Conservation (phyloP, 495 filamentous ascomycete species). For the Pseudotulostoma volvatum region DNA sequence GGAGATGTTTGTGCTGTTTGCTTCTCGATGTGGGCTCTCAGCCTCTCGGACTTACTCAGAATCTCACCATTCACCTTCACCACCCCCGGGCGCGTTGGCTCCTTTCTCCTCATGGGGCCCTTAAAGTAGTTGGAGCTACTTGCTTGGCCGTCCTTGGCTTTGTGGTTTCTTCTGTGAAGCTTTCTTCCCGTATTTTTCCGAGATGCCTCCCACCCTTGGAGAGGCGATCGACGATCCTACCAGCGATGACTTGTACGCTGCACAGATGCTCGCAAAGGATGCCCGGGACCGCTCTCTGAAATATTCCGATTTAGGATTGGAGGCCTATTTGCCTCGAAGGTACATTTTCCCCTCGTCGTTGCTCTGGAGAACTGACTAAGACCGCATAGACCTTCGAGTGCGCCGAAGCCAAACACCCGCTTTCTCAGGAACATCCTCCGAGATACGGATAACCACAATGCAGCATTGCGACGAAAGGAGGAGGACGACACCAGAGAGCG, state of each 20-base stretch:
- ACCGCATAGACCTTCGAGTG: too few species aligned
- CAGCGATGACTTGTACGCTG: slow-evolving; percentile 58
- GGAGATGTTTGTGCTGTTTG: too few species aligned
- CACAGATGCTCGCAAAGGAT: slow-evolving; percentile 54
- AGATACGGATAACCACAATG: slow-evolving; percentile 80
- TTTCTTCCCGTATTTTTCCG: too few species aligned
- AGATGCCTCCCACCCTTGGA: slow-evolving; percentile 13
- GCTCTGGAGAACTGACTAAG: too few species aligned
- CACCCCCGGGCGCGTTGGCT: too few species aligned
- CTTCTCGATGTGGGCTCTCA: too few species aligned
- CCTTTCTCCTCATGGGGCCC: background rate
- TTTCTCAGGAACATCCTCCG: slow-evolving; percentile 81
- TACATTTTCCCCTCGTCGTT: too few species aligned
- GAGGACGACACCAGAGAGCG: slow-evolving; percentile 44
- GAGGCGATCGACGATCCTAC: slow-evolving; percentile 20
- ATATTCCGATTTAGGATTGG: slow-evolving; percentile 57
- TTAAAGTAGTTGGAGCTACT: background rate
- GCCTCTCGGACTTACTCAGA: too few species aligned
- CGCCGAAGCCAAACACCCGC: slow-evolving; percentile 79
- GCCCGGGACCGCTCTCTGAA: slow-evolving; percentile 50
- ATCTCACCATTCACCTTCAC: too few species aligned
- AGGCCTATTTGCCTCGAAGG: slow-evolving; percentile 55
- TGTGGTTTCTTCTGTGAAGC: background rate
- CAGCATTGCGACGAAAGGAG: slow-evolving; percentile 70
- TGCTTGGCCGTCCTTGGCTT: background rate